phyloP scores from a whole-genome alignment of 768 basidiomycete genomes.

The Chiua virens region DNA sequence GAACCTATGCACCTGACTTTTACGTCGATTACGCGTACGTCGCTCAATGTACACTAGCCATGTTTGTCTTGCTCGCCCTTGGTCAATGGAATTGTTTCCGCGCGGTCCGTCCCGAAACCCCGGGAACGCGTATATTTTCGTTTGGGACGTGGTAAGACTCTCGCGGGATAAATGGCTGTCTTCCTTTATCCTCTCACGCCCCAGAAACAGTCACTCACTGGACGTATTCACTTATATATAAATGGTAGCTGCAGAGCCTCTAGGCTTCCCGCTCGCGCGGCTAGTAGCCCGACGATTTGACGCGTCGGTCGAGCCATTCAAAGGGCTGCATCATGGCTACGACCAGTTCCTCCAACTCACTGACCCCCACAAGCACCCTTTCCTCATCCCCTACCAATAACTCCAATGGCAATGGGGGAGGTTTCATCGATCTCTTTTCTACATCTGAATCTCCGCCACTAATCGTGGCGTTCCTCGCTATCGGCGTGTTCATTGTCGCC shows the following conservation, averaged over 20 bases:
- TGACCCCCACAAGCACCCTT: conserved; percentile 5
- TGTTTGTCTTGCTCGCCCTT: not conserved
- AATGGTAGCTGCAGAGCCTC: conserved; percentile 2
- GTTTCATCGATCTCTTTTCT: conserved; percentile 22
- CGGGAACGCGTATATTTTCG: conserved; percentile 16
- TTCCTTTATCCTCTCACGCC: conserved; percentile 7
- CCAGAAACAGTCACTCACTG: not conserved
- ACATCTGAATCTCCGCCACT: conserved; percentile 48
- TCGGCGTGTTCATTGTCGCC: conserved; percentile 51
- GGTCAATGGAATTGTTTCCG: not conserved
- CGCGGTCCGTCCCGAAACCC: not conserved
- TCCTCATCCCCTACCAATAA: not conserved
- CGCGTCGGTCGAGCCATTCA: conserved; percentile 9
- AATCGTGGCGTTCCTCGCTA: conserved; percentile 59
- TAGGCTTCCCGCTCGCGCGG: conserved; percentile 10
- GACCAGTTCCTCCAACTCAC: conserved; percentile 3
- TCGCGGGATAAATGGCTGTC: not conserved
- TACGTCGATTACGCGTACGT: not conserved
- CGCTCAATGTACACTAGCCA: not conserved
- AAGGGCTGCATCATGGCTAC: conserved; percentile 17
- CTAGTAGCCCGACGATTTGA: not conserved
- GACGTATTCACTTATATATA: conserved; percentile 15
- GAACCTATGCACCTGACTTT: not conserved
- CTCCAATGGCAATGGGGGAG: not conserved
- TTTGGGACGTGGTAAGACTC: not conserved